Evolutionary conservation across 2,329 filamentous ascomycete genomes (phyloP), one percentile per base, ranked within the genome.

Genomic region (Cyphellophora europaea): DNA sequence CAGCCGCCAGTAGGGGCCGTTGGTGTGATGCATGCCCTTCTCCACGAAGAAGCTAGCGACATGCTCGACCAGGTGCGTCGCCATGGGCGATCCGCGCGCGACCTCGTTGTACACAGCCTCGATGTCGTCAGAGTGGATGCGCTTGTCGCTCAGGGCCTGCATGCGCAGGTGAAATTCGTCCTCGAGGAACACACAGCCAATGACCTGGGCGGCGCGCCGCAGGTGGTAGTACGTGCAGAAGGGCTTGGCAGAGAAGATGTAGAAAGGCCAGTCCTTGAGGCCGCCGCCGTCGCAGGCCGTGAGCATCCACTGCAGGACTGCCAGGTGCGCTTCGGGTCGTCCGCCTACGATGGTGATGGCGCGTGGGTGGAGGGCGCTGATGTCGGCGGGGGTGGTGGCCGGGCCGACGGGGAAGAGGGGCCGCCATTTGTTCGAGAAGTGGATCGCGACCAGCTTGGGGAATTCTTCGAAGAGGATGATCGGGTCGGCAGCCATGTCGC

Each of bases 251-350:
- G 6, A 10, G 27, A 35, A 19, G 3, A 5, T 25, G 5, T 21
- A 36, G 16, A 28, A 28, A n/a, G 35, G 30, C 12, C 38, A 36
- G 4, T 13, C 32, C 5, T 13, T 23, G 11, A 44, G 21, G 3
- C 45, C 45, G 17, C 27, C 33, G 3, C 45, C 41, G 8, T 40
- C 19, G 27, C 43, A 46, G 23, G 36, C 40, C 3, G 19, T 27
- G 12, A 46, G 12, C 45, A 48, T 48, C 45, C 45, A 48, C 11
- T 21, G 27, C 25, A 48, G 16, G 12, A 48, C 41, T 8, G 38
- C 23, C 12, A 31, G 32, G 38, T 44, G 37, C 8, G 38, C 40
- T 3, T 35, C 32, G 17, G 35, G n/a, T 11, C 31, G 30, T 8
- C 38, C 45, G 12, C 45, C 41, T 6, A 33, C 27, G 19, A 45